A percentile compares a stretch with the other conserved stretches of the same genome.
Conservation (phyloP, 2,329 filamentous ascomycete genomes). For the Emmonsiellopsis sp. region DNA sequence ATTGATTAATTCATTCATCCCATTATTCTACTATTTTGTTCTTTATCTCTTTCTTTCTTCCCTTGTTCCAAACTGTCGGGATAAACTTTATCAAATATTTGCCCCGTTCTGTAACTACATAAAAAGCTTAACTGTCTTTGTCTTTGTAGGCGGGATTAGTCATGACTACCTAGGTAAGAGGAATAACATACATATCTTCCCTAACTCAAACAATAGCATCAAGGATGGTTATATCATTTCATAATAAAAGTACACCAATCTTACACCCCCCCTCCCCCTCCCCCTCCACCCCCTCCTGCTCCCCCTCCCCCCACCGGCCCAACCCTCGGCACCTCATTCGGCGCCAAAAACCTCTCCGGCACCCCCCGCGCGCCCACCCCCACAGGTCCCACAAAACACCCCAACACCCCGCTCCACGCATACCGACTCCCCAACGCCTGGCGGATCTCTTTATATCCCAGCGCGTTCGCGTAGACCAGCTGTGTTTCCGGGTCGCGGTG, state of each 20-base stretch:
- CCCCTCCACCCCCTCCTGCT: slow-evolving; percentile 11
- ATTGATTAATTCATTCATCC: no score
- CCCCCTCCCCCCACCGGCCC: not conserved
- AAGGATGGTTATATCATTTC: no score
- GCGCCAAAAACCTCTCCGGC: slow-evolving; percentile 60
- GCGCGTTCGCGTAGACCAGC: slow-evolving; percentile 67
- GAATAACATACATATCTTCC: slow-evolving; percentile 42
- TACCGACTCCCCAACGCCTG: slow-evolving; percentile 64
- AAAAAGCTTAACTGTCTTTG: not conserved
- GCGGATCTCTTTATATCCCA: slow-evolving; percentile 71
- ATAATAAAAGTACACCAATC: no score
- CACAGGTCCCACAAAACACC: slow-evolving; percentile 67
- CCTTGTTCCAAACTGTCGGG: no score
- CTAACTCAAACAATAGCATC: not conserved
- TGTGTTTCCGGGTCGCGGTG: slow-evolving; percentile 82
- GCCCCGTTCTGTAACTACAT: slow-evolving; percentile 32
- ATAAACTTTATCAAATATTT: slow-evolving; percentile 39
- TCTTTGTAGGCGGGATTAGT: not conserved
- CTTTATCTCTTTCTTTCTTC: no score
- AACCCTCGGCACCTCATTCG: slow-evolving; percentile 12
- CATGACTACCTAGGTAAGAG: no score
- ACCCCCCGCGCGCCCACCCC: slow-evolving; percentile 61
- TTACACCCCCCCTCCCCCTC: slow-evolving; percentile 4
- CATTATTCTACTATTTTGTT: no score
- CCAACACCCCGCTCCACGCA: slow-evolving; percentile 71